Conservation (phyloP, 202 grass and related monocot species). For the Panicum virgatum region DNA sequence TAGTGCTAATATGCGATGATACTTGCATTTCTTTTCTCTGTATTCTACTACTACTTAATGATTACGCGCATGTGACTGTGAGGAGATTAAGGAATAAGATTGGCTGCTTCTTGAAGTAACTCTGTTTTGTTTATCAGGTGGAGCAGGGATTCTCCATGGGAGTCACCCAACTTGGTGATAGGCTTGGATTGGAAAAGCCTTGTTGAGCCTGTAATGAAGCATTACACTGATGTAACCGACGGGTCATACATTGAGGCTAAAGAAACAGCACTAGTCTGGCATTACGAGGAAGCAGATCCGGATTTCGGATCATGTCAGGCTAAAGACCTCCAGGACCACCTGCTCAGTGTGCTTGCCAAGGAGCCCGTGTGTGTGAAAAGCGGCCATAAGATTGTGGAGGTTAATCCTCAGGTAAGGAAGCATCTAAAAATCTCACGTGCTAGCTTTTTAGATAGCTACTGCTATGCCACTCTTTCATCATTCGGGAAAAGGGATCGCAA, state of each 20-base stretch:
- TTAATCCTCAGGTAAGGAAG: constrained; percentile 70
- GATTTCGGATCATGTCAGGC: constrained; percentile 67
- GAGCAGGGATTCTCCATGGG: constrained; percentile 62
- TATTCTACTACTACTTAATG: constrained; percentile 6
- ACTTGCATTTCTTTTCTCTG: not conserved
- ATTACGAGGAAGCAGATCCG: constrained; percentile 66
- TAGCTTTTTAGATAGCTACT: constrained; percentile 4
- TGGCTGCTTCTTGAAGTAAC: constrained; percentile 4
- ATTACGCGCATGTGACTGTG: not conserved
- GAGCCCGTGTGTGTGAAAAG: constrained; percentile 68
- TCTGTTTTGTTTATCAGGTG: constrained; percentile 52
- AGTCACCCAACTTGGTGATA: constrained; percentile 29
- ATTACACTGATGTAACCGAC: constrained; percentile 60
- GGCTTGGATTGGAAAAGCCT: constrained; percentile 61
- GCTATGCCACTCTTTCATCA: not conserved
- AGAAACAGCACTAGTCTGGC: constrained; percentile 76
- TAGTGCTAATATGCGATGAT: not conserved
- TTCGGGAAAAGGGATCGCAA: not conserved
- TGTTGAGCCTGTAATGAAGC: constrained; percentile 55
- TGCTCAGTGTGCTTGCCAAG: constrained; percentile 62
- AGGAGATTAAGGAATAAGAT: constrained; percentile 23
- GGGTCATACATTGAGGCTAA: constrained; percentile 67
- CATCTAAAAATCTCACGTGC: constrained; percentile 18
- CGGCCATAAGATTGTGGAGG: constrained; percentile 65
- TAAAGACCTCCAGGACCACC: constrained; percentile 73